phyloP scores from a whole-genome alignment of 1,284 basidiomycete species.

The Coriolopsis trogii region DNA sequence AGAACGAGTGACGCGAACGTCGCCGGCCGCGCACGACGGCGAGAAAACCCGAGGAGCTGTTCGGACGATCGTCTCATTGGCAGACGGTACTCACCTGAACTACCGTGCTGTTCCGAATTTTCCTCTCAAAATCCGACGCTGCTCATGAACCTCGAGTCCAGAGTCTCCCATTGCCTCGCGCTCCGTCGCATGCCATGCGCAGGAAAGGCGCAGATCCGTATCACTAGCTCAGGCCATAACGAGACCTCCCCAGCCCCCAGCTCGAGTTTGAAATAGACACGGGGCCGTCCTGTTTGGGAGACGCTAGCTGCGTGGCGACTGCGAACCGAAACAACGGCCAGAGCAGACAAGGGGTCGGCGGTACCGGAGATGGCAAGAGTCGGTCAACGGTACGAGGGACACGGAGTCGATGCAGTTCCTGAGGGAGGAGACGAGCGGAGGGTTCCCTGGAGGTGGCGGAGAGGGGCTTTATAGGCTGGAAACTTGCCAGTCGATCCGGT shows the following conservation, averaged over 20 bases:
- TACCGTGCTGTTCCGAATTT: background rate
- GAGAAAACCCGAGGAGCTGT: background rate
- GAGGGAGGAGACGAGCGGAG: background rate
- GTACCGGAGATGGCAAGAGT: background rate
- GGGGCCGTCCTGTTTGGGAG: background rate
- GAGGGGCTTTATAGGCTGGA: background rate
- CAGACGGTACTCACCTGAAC: background rate
- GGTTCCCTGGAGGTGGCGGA: background rate
- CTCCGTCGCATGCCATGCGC: background rate
- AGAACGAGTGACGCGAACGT: background rate
- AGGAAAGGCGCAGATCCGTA: background rate
- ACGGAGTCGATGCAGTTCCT: background rate
- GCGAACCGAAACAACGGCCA: background rate
- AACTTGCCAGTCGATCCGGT: background rate
- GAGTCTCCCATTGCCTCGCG: background rate
- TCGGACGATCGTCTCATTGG: background rate
- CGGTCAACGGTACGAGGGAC: background rate
- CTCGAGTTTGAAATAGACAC: background rate
- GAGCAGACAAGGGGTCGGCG: background rate
- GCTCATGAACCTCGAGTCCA: background rate
- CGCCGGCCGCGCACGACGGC: background rate
- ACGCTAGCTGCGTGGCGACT: background rate
- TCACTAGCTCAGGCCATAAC: background rate
- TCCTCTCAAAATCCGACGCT: background rate
- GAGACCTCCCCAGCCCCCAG: background rate